Evolutionary conservation across 1,284 basidiomycete genomes (phyloP).

Genomic region (Ceratobasidium sp.): DNA sequence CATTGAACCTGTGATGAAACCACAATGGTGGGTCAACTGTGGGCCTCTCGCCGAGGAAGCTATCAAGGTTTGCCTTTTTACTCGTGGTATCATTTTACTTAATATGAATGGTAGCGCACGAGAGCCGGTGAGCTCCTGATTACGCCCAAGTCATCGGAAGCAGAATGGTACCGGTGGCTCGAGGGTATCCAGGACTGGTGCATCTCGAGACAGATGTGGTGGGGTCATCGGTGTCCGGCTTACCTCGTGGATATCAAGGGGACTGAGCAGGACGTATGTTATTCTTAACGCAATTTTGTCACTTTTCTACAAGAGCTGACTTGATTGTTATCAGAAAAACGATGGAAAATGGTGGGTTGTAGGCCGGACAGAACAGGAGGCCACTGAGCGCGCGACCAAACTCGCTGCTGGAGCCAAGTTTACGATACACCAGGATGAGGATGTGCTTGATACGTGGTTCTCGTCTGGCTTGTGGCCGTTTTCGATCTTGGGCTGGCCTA

Average conservation of each 20-base stretch:
- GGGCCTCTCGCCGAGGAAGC: constrained; percentile 92
- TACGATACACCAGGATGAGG: constrained; percentile 92
- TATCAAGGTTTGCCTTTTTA: constrained; percentile 67
- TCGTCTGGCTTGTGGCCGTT: constrained; percentile 98
- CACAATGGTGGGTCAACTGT: constrained; percentile 99
- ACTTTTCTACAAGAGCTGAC: background rate
- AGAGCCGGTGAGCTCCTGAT: constrained; percentile 86
- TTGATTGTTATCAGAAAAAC: constrained; percentile 58
- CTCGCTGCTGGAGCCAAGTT: constrained; percentile 79
- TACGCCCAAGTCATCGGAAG: constrained; percentile 85
- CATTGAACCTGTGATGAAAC: constrained; percentile 96
- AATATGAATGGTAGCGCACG: constrained; percentile 70
- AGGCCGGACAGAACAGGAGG: constrained; percentile 83
- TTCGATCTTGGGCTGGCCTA: constrained; percentile 97
- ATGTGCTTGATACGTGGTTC: constrained; percentile 99
- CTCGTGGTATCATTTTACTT: background rate
- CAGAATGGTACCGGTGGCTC: constrained; percentile 97
- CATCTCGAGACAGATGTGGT: constrained; percentile 98
- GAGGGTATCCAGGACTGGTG: constrained; percentile 99
- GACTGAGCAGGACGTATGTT: constrained; percentile 73
- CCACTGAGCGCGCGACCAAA: constrained; percentile 77
- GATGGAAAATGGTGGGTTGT: constrained; percentile 92
- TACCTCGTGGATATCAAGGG: constrained; percentile 94
- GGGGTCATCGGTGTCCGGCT: constrained; percentile 97
- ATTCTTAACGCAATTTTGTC: background rate